Percentiles rank a stretch among this genome's conserved stretches.
Conservation (phyloP, 179 eudicot genomes). For the Silene vulgaris region DNA sequence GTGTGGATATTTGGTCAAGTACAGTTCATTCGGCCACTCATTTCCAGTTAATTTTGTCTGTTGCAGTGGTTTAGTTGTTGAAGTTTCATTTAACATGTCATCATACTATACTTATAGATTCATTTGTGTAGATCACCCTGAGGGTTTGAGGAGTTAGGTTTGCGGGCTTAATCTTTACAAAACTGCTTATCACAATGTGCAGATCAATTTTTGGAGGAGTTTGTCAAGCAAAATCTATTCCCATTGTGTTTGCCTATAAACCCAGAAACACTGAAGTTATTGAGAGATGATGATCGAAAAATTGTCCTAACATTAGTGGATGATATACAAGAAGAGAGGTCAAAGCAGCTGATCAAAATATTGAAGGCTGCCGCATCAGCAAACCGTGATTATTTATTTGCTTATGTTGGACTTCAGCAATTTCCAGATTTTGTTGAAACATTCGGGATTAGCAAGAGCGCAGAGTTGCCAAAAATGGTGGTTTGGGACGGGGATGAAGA, state of each 20-base stretch:
- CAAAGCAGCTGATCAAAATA: conserved; percentile 53
- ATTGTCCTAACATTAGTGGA: conserved; percentile 64
- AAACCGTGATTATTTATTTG: conserved; percentile 77
- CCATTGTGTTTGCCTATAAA: conserved; percentile 73
- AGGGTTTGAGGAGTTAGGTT: neutral
- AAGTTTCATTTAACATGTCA: neutral
- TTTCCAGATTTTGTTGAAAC: conserved; percentile 66
- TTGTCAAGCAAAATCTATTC: conserved; percentile 64
- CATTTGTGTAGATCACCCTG: no score
- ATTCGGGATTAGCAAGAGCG: conserved; percentile 54
- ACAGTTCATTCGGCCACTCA: no score
- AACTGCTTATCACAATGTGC: conserved; percentile 26
- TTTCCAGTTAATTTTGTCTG: no score
- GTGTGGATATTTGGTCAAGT: no score
- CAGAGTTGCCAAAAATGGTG: conserved; percentile 79
- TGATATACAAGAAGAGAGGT: conserved; percentile 54
- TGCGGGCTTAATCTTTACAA: neutral
- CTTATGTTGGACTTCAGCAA: conserved; percentile 71
- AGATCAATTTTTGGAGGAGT: conserved; percentile 78
- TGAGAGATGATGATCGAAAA: conserved; percentile 79
- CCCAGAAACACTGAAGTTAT: conserved; percentile 51
- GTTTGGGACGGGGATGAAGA: conserved; percentile 94
- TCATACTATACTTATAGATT: no score
- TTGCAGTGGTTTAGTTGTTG: neutral
- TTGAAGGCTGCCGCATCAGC: conserved; percentile 94